Base-by-base conservation (phyloP, 441 rosid species). In the Breynia disticha region DNA sequence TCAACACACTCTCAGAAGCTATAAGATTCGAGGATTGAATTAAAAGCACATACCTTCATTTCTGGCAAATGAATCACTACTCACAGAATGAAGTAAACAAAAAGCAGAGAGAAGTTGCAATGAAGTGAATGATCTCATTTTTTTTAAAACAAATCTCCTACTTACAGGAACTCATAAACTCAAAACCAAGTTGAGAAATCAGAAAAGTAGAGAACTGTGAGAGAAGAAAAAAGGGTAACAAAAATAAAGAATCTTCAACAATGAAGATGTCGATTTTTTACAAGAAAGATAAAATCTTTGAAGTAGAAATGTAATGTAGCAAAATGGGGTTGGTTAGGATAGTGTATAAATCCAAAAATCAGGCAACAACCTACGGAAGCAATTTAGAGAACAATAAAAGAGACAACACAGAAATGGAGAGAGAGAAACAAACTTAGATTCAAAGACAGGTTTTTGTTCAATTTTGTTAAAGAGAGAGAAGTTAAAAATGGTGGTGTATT, bases 341-440 rank as follows among this genome's bases (percentile, higher is more conserved):
- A 13, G 67, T 64, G 66, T 41, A 60, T 67, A 72, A 81, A 72
- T 58, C 68, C 65, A 56, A 68, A n/a, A 76, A 69, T 72, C 66
- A 60, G 75, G 69, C 71, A 84, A 79, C 73, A 16, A 74, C 73
- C 86, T 79, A 64, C 19, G 78, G 74, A 72, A 66, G 72, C 13
- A 41, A 41, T 41, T 11, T 15, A 41, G 44, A 41, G 44, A 41
- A 57, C 61, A 48, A 22, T 54, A 57, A 66, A 67, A 65, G 55
- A 43, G 55, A 56, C 51, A 54, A 49, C 65, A 54, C 56, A 66
- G 65, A 66, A 32, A 16, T 15, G 20, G 16, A 24, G 44, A 8
- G 19, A 53, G 69, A 60, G 69, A 70, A 57, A 70, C 72, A 81
- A 73, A 74, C 96, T 84, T 87, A 73, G 87, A 82, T 82, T 90